phyloP scores from a whole-genome alignment of 139 green algal species.

The Chlorella sp. region DNA sequence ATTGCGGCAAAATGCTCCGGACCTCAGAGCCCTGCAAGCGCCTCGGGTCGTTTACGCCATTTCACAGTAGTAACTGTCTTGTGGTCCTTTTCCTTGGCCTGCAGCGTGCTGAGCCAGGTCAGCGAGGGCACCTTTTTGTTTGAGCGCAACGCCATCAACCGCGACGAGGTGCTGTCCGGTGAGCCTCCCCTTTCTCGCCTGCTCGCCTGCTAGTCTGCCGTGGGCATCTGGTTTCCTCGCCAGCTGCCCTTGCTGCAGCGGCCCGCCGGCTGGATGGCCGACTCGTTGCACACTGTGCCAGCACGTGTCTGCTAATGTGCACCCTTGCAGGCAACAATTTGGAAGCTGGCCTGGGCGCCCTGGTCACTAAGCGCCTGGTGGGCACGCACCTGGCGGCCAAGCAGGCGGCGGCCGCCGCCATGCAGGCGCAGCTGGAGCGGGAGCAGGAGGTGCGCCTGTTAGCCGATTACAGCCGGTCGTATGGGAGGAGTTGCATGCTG shows the following conservation, averaged over 20 bases:
- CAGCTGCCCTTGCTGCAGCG: too few species aligned
- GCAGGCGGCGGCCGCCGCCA: background rate
- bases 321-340: conserved; percentile 11
- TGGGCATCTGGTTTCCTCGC: background rate
- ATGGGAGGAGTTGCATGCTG: too few species aligned
- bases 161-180: conserved; percentile 8
- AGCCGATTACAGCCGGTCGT: background rate
- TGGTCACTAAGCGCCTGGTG: conserved; percentile 15
- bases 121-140: conserved; percentile 39
- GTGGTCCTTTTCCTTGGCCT: too few species aligned
- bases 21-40: too few species aligned
- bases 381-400: conserved; percentile 13
- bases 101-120: conserved; percentile 32
- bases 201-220: background rate
- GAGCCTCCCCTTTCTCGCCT: background rate
- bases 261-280: too few species aligned
- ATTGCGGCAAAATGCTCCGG: too few species aligned
- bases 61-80: too few species aligned
- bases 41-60: too few species aligned
- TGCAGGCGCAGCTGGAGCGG: conserved; percentile 21
- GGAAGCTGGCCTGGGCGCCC: conserved; percentile 24
- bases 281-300: too few species aligned
- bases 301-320: too few species aligned
- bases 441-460: conserved; percentile 14
- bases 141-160: conserved; percentile 6